These are phyloP conservation scores for Parafenestella ontariensis DNA, from an alignment of 2,329 filamentous ascomycete species.

Conservation along the genomic window DNA sequence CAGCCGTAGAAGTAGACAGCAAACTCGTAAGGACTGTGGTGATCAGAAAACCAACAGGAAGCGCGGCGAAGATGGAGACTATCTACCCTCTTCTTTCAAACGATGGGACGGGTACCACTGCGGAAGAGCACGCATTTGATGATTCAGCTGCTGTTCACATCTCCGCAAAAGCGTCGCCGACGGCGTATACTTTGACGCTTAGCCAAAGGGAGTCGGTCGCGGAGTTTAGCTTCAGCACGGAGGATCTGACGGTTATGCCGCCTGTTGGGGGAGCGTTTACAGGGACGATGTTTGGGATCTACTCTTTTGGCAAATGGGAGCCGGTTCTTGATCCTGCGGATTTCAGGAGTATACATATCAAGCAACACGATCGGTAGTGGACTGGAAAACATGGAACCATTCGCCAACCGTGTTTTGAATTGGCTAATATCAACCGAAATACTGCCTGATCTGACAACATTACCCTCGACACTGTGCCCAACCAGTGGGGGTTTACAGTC, in stretches of 20 bases:
- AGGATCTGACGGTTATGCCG: slow-evolving; percentile 45
- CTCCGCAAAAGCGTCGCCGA: slow-evolving; percentile 7
- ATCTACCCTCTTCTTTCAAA: slow-evolving; percentile 1
- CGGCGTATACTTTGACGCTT: slow-evolving; percentile 5
- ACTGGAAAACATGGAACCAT: no score
- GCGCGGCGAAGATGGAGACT: slow-evolving; percentile 18
- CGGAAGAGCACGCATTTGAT: background rate
- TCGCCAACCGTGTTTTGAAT: no score
- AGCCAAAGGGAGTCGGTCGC: slow-evolving; percentile 32
- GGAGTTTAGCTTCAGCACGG: slow-evolving; percentile 1
- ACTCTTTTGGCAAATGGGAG: slow-evolving; percentile 53
- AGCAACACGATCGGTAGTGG: no score
- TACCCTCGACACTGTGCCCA: no score
- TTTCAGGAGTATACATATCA: no score
- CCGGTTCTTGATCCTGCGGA: slow-evolving; percentile 52
- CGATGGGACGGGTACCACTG: background rate
- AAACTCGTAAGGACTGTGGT: slow-evolving; percentile 6
- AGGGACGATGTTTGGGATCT: slow-evolving; percentile 57
- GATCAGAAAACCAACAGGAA: slow-evolving; percentile 5
- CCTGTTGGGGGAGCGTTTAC: slow-evolving; percentile 53
- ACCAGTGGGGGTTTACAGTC: no score
- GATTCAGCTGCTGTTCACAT: background rate
- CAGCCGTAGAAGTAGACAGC: background rate
- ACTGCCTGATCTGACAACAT: no score
- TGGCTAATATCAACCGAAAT: no score